Evolutionary conservation across 23 red algal species (phyloP), one percentile per base, ranked within the genome.

Genomic region (Gracilaria vermiculophylla): DNA sequence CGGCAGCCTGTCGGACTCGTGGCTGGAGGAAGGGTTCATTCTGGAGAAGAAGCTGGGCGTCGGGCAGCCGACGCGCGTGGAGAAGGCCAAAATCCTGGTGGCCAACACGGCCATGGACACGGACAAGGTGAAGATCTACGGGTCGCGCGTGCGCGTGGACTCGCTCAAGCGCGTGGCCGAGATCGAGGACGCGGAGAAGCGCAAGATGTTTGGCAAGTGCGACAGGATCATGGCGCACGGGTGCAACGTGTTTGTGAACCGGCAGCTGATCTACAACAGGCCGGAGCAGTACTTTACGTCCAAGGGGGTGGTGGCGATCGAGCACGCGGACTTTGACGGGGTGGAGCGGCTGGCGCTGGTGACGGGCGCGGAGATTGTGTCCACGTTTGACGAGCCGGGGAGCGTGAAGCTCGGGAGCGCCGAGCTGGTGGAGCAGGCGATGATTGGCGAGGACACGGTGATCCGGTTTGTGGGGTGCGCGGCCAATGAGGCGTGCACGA

Each of bases 21-120:
- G 86, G 83, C 69, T 99, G 82, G 97, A 94, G 45, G 81, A 81
- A 48, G 97, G 97, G 7, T 99, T 99, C 80, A 95, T 99, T 58
- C 87, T 99, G 53, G 92, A 95, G 83, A 99, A 99, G 80, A 92
- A 85, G 34, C 92, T 99, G 48, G 97, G 97, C 21, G 92, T 99
- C 27, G 97, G 97, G 9, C 97, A 99, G 69, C 92, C 92, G 8
- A 95, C 94, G 33, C 44, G 91, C 13, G 78, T 99, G 1, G 92
- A 99, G 37, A 95, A 99, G 53, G 97, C 97, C 13, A 95, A 93
- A 45, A 99, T 99, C 58, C 65, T 99, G 27, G 85, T 99, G 16
- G 93, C 97, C 14, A 99, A 99, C 67, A 99, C 97, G 28, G 88
- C 92, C 47, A 99, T 99, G 97, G 97, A 99, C 51, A 99, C 97